A percentile compares a stretch with the other conserved stretches of the same genome.
Evolutionary conservation across 1,139 yeast species (phyloP).

Genomic region (Pichia sp.): DNA sequence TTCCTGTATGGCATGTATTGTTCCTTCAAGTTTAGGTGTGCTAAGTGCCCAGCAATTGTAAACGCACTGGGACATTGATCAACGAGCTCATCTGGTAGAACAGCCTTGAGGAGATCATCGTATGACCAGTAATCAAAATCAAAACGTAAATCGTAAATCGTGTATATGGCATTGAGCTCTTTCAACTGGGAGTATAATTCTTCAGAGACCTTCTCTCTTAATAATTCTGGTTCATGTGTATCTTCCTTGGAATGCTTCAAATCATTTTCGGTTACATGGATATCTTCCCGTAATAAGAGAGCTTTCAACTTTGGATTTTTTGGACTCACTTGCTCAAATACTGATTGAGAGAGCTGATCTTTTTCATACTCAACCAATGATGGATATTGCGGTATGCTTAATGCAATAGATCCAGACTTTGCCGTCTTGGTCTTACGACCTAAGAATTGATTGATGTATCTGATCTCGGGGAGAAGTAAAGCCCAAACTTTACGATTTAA

Average conservation of each 20-base stretch:
- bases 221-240: constrained; percentile 10
- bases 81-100: constrained; percentile 63
- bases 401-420: constrained; percentile 39
- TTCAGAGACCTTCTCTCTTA: constrained; percentile 30
- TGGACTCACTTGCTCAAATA: constrained; percentile 18
- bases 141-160: constrained; percentile 50
- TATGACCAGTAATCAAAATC: constrained; percentile 81
- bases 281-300: constrained; percentile 52
- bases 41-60: constrained; percentile 93
- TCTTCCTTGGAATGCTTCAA: constrained; percentile 13
- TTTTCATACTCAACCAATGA: constrained; percentile 42
- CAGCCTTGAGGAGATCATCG: constrained; percentile 73
- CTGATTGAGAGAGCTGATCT: constrained; percentile 11
- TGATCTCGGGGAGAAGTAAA: constrained; percentile 65
- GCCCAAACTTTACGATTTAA: constrained; percentile 52
- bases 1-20: constrained; percentile 78
- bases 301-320: constrained; percentile 41
- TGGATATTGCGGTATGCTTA: constrained; percentile 57
- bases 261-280: constrained; percentile 35
- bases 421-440: constrained; percentile 28
- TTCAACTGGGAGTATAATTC: constrained; percentile 39
- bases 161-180: constrained; percentile 39
- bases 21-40: constrained; percentile 80
- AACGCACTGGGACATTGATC: constrained; percentile 86
- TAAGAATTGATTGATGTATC: constrained; percentile 47